phyloP scores from a whole-genome alignment of 805 yeast genomes.

The Candida patagonica region DNA sequence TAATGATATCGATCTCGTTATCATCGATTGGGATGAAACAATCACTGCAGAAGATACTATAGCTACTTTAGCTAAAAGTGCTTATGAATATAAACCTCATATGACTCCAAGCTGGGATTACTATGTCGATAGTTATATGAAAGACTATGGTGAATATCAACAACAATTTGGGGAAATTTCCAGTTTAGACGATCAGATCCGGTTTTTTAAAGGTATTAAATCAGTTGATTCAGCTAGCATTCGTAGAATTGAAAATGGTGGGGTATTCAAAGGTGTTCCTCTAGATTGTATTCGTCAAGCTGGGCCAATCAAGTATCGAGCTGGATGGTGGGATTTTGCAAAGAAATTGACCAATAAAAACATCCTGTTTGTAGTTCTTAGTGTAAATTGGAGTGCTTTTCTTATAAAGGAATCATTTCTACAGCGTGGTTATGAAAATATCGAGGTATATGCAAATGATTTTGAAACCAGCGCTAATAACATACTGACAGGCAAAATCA shows the following conservation, averaged over 20 bases:
- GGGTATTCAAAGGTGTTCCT: conserved; percentile 37
- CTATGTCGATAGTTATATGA: conserved; percentile 37
- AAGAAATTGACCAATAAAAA: conserved; percentile 12
- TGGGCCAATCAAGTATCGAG: conserved; percentile 29
- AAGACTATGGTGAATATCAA: conserved; percentile 29
- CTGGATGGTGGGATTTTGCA: conserved; percentile 33
- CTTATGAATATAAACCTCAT: conserved; percentile 33
- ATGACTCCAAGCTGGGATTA: conserved; percentile 33
- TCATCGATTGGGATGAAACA: conserved; percentile 64
- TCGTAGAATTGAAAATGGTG: conserved; percentile 29
- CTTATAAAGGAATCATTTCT: conserved; percentile 33
- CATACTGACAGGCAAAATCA: conserved; percentile 23
- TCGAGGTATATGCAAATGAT: conserved; percentile 42
- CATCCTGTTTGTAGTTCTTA: conserved; percentile 38
- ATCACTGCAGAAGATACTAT: conserved; percentile 49
- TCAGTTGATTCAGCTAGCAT: conserved; percentile 43
- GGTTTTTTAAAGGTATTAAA: conserved; percentile 38
- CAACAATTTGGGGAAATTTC: conserved; percentile 26
- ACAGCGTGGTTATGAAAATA: conserved; percentile 20
- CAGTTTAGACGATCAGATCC: conserved; percentile 34
- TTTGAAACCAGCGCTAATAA: conserved; percentile 28
- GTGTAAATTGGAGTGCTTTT: conserved; percentile 54
- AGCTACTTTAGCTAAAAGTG: conserved; percentile 39
- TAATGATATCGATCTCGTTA: conserved; percentile 22
- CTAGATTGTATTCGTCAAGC: conserved; percentile 31